These are phyloP conservation scores for Leishmania guyanensis DNA, from an alignment of 208 protist species.

Conservation along the genomic window DNA sequence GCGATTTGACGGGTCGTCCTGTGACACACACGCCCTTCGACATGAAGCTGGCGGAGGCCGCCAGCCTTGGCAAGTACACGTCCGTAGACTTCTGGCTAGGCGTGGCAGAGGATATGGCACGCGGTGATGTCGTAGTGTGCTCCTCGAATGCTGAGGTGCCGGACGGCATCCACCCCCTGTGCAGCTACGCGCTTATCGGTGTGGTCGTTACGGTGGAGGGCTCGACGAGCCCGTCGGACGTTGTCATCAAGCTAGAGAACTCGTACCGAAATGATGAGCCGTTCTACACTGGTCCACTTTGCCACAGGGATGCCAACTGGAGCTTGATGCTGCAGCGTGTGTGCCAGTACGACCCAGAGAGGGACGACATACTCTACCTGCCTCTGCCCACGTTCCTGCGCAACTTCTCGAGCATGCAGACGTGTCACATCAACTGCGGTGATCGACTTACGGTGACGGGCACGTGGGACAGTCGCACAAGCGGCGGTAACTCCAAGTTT, in stretches of 20 bases:
- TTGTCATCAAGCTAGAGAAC: conserved; percentile 79
- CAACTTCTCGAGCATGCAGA: conserved; percentile 82
- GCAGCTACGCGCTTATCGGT: conserved; percentile 75
- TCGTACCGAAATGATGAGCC: conserved; percentile 51
- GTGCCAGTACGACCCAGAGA: conserved; percentile 53
- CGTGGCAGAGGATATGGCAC: conserved; percentile 56
- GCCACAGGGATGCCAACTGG: conserved; percentile 60
- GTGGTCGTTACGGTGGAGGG: conserved; percentile 65
- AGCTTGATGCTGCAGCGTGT: conserved; percentile 57
- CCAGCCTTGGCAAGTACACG: conserved; percentile 64
- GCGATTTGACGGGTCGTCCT: conserved; percentile 85
- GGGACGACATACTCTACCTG: conserved; percentile 63
- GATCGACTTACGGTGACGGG: conserved; percentile 68
- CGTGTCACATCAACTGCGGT: conserved; percentile 88
- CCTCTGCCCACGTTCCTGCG: conserved; percentile 77
- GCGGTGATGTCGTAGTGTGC: conserved; percentile 78
- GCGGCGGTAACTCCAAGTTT: conserved; percentile 79
- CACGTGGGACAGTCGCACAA: conserved; percentile 61
- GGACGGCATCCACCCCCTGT: conserved; percentile 81
- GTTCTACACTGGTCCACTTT: conserved; percentile 67
- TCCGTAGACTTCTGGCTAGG: conserved; percentile 71
- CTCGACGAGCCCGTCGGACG: conserved; percentile 50
- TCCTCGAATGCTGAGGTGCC: conserved; percentile 56
- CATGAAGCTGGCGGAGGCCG: conserved; percentile 67
- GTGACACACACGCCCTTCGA: conserved; percentile 81